Evolutionary conservation across 495 filamentous ascomycete species (phyloP).

Genomic region (Cercophora sp.): DNA sequence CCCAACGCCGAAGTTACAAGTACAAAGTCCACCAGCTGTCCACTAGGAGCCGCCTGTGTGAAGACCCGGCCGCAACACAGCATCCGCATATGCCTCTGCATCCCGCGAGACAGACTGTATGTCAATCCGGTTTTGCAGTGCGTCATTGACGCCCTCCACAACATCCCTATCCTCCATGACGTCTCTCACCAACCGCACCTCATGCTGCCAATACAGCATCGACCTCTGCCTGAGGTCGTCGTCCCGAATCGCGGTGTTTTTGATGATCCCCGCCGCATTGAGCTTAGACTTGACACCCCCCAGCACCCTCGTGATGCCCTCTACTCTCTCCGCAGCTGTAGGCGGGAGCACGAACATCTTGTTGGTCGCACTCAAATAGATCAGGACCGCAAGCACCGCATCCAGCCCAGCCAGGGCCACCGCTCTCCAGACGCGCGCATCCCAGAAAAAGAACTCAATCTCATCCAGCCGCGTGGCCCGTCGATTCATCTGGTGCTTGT

Average conservation of each 20-base stretch:
- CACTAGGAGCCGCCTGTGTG: neutral
- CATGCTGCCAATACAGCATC: constrained; percentile 50
- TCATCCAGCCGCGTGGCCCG: constrained; percentile 54
- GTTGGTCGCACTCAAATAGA: constrained; percentile 76
- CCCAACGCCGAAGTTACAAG: neutral
- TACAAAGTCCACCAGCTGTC: neutral
- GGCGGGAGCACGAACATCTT: constrained; percentile 50
- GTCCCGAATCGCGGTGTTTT: constrained; percentile 53
- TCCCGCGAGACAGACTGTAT: constrained; percentile 46
- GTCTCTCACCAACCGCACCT: constrained; percentile 51
- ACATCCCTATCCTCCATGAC: constrained; percentile 60
- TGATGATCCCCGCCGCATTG: constrained; percentile 49
- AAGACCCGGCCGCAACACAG: constrained; percentile 35
- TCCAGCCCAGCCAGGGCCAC: constrained; percentile 60
- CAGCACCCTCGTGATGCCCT: constrained; percentile 36
- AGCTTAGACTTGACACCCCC: constrained; percentile 40
- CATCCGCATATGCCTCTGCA: constrained; percentile 51
- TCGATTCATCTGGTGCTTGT: constrained; percentile 59
- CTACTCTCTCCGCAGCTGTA: constrained; percentile 45
- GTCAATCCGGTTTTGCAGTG: constrained; percentile 48
- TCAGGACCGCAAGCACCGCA: constrained; percentile 49
- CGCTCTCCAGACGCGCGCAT: constrained; percentile 54
- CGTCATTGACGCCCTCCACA: constrained; percentile 53
- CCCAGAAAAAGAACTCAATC: constrained; percentile 66
- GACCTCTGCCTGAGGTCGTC: constrained; percentile 45